Base-by-base conservation (phyloP, 2,329 filamentous ascomycete genomes). In the Penicillium expansum region DNA sequence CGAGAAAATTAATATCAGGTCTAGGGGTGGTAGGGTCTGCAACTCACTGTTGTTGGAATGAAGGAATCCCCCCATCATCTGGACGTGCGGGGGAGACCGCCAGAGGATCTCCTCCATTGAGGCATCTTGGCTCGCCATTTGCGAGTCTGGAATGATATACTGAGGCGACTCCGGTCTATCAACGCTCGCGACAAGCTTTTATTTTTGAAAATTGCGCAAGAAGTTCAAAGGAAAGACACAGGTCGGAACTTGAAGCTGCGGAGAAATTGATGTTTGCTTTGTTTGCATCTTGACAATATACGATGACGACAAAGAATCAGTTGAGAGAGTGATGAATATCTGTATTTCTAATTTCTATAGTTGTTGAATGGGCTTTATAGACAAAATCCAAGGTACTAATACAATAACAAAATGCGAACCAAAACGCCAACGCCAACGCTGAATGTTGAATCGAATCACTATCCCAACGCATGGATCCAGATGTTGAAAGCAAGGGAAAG, bases 11-110 rank as follows among this genome's bases (percentile, higher is more conserved):
- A 55, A 24, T 3, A 5, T 38, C 20, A 45, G 14, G 45, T 48
- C 16, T 7, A 32, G 39, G 18, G 11, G 11, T 44, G n/a, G 20
- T 32, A 43, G 29, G 44, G 10, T 39, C 16, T 45, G 41, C 49
- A 24, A 48, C 72, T 52, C 66, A 77, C 75, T 75, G 60, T 77
- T 77, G 57, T 77, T 77, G 52, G 75, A 77, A 66, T 77, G 75
- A 33, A 77, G 67, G 58, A 67, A 77, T 45, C 75, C 75, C 52
- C 75, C 75, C 75, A 77, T 77, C 73, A 76, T 75, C 61, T 77
- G 74, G 53, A 77, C 71, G 61, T 77, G 75, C 51, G 74, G 73
- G 44, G 75, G 75, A 55, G 75, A 77, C 58, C 75, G 73, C 75
- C 75, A 78, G 53, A 77, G 70, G 59, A 77, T 77, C 61, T 78